Evolutionary conservation across 768 basidiomycete genomes (phyloP), one percentile per base, ranked within the genome.

Genomic region (Suillus luteus): DNA sequence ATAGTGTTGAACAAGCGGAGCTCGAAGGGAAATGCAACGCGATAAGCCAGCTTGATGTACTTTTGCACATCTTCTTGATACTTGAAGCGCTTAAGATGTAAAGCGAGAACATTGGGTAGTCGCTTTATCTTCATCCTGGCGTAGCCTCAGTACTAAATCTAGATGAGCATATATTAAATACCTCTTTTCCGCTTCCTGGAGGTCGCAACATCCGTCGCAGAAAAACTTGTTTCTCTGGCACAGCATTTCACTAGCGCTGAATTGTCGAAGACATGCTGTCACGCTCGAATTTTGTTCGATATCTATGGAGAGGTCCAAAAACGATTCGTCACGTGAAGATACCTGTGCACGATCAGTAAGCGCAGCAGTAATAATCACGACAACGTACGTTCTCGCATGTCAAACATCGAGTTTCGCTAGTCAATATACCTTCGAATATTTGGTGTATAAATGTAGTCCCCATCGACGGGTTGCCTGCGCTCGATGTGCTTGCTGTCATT

Each of bases 181-280:
- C 96, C 96, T 84, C 82, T 96, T 96, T 81, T 99, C 97, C 2
- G 97, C 97, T 76, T 99, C 97, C 71, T 98, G 96, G 33, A 99
- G 78, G 63, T 95, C 95, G 71, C 96, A 96, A 75, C 97, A 99
- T 19, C 90, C 87, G 75, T 99, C 97, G 73, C 97, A 99, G 75
- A 93, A 97, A 74, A 98, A 99, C 78, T 99, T 99, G 82, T 99
- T 98, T 76, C 86, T 91, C 76, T 96, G 94, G 70, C 94, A 96
- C 22, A 99, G 85, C 96, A 98, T 99, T 77, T 99, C 97, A 72
- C 91, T 93, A 46, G 95, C 96, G 72, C 94, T 96, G 75, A 99
- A 99, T 73, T 96, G 94, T 54, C 95, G 86, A 41, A 99, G 85
- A 74, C 97, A 99, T 8, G 96, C 91, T 2, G 96, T 96, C 60